phyloP scores from a whole-genome alignment of 805 yeast genomes.

The Diddensiella transvaalensis region DNA sequence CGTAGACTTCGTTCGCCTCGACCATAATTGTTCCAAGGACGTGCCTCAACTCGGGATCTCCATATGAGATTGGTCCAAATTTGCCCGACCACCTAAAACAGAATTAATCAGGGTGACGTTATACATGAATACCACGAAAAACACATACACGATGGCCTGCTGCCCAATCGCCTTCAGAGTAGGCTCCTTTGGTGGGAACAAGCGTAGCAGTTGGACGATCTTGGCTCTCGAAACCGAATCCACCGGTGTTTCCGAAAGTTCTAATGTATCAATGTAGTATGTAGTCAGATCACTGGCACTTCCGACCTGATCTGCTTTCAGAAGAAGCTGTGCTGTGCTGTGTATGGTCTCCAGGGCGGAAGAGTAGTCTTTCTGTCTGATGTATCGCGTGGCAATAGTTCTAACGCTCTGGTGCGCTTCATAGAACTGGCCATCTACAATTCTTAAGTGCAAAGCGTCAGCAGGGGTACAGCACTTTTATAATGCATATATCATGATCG shows the following conservation, averaged over 20 bases:
- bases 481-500: not conserved
- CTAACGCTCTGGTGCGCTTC: slow-evolving; percentile 96
- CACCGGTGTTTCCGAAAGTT: slow-evolving; percentile 43
- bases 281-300: slow-evolving; percentile 74
- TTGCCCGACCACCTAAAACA: slow-evolving; percentile 52
- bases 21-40: slow-evolving; percentile 64
- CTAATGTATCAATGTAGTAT: slow-evolving; percentile 70
- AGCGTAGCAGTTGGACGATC: slow-evolving; percentile 40
- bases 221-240: slow-evolving; percentile 45
- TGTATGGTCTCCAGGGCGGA: slow-evolving; percentile 73
- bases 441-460: no score
- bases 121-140: not conserved
- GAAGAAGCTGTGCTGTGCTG: slow-evolving; percentile 65
- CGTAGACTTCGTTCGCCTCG: slow-evolving; percentile 46
- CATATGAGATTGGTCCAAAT: slow-evolving; percentile 49
- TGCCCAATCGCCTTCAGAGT: slow-evolving; percentile 64
- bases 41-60: slow-evolving; percentile 74
- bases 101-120: not conserved
- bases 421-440: slow-evolving; percentile 72
- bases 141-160: slow-evolving; percentile 42
- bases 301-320: slow-evolving; percentile 69
- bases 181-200: slow-evolving; percentile 51
- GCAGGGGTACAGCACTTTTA: no score
- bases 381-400: slow-evolving; percentile 83
- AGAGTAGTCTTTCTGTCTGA: slow-evolving; percentile 58